These are phyloP conservation scores for Candida fluviatilis DNA, from an alignment of 805 yeast species.

Conservation along the genomic window DNA sequence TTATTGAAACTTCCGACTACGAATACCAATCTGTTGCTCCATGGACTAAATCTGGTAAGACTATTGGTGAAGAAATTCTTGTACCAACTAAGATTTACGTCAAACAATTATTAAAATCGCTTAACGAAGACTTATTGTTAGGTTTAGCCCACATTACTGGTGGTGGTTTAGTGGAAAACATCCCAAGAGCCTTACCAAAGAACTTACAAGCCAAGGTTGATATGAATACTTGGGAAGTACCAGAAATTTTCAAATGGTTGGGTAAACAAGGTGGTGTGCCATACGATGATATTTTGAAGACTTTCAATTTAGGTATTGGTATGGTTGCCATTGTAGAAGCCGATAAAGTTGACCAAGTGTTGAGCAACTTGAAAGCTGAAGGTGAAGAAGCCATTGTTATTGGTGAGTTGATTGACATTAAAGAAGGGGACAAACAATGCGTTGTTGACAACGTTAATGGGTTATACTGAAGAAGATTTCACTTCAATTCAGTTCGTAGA, in stretches of 20 bases:
- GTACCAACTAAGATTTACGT: constrained; percentile 94
- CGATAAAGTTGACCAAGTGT: constrained; percentile 58
- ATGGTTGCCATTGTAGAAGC: constrained; percentile 84
- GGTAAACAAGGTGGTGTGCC: constrained; percentile 92
- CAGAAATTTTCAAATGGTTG: constrained; percentile 90
- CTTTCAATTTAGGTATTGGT: constrained; percentile 94
- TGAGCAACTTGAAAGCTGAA: constrained; percentile 49
- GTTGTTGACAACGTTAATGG: constrained; percentile 47
- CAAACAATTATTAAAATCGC: constrained; percentile 75
- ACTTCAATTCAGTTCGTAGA: neutral
- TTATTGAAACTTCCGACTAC: constrained; percentile 69
- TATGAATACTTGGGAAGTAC: constrained; percentile 75
- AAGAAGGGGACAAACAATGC: constrained; percentile 55
- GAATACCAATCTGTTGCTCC: constrained; percentile 78
- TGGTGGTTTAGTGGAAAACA: constrained; percentile 94
- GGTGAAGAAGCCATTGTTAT: constrained; percentile 68
- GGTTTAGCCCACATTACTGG: constrained; percentile 98
- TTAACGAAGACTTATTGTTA: constrained; percentile 61
- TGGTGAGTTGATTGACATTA: constrained; percentile 32
- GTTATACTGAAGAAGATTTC: constrained; percentile 17
- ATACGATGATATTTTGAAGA: constrained; percentile 74
- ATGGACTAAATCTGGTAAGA: constrained; percentile 60
- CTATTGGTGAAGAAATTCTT: constrained; percentile 82
- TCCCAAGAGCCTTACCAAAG: constrained; percentile 90
- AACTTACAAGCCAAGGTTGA: constrained; percentile 78